phyloP scores from a whole-genome alignment of 768 basidiomycete genomes.

The Daedaleopsis nitida region DNA sequence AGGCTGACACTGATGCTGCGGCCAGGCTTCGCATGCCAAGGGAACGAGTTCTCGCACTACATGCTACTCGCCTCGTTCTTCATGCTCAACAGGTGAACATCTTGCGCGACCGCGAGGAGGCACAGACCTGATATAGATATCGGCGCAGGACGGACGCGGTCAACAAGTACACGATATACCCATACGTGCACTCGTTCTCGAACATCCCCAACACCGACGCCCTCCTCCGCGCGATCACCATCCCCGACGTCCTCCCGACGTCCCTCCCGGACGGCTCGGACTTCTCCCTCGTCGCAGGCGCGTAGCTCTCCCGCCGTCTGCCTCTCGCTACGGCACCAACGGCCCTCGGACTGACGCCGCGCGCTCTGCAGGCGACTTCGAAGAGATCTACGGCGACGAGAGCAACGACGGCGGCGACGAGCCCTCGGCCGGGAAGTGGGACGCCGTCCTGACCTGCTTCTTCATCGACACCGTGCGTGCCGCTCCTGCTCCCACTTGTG shows the following conservation, averaged over 20 bases:
- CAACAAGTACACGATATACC: slow-evolving; percentile 77
- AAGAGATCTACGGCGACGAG: slow-evolving; percentile 79
- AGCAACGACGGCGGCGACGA: slow-evolving; percentile 46
- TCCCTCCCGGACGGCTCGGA: slow-evolving; percentile 62
- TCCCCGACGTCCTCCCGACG: slow-evolving; percentile 86
- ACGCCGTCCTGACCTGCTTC: slow-evolving; percentile 92
- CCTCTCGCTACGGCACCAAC: slow-evolving; percentile 3
- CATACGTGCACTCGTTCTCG: slow-evolving; percentile 91
- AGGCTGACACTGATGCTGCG: background rate
- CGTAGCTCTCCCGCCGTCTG: slow-evolving; percentile 10
- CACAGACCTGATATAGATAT: too few species aligned
- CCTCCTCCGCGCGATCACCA: slow-evolving; percentile 65
- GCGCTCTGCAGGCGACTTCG: slow-evolving; percentile 72
- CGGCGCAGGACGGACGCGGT: slow-evolving; percentile 59
- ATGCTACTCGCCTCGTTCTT: slow-evolving; percentile 91
- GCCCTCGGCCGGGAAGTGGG: slow-evolving; percentile 79
- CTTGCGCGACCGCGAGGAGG: background rate
- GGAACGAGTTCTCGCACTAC: slow-evolving; percentile 94
- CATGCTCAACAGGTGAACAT: slow-evolving; percentile 76
- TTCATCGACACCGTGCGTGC: slow-evolving; percentile 88
- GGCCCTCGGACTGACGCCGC: background rate
- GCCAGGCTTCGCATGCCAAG: slow-evolving; percentile 86
- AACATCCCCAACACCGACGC: slow-evolving; percentile 63
- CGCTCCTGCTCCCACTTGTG: background rate
- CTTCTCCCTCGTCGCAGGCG: slow-evolving; percentile 87